Evolutionary conservation across 163 green algal species (phyloP).

Genomic region (Chlamydomonas reinhardtii): DNA sequence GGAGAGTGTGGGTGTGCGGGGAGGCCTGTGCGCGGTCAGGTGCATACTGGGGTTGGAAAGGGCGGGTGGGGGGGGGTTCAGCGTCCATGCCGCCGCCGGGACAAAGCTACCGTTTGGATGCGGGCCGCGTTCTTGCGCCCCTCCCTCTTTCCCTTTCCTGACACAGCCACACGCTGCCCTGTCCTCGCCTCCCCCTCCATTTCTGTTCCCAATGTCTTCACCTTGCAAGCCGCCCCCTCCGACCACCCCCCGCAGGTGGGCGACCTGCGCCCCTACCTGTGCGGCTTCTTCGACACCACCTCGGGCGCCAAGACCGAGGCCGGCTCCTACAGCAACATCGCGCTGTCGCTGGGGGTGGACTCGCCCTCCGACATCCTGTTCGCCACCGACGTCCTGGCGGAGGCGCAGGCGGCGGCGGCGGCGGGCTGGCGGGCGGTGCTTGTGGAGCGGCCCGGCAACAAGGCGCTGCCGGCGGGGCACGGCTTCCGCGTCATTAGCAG

Average conservation of each 20-base stretch:
- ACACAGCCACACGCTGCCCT: too few relatives aligned
- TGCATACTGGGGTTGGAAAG: too few relatives aligned
- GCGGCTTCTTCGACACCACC: slow-evolving; percentile 96
- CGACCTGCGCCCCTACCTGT: slow-evolving; percentile 83
- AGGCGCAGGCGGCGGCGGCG: slow-evolving; percentile 83
- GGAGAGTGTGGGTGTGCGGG: too few relatives aligned
- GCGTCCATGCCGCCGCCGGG: too few relatives aligned
- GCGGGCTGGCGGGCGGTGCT: slow-evolving; percentile 90
- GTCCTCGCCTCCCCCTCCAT: too few relatives aligned
- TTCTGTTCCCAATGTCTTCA: too few relatives aligned
- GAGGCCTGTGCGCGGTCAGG: too few relatives aligned
- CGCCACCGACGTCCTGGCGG: slow-evolving; percentile 84
- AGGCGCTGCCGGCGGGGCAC: slow-evolving; percentile 71
- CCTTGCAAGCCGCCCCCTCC: too few relatives aligned
- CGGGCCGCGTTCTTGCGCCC: too few relatives aligned
- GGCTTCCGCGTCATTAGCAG: slow-evolving; percentile 77
- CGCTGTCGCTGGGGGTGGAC: slow-evolving; percentile 85
- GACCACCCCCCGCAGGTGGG: slow-evolving; percentile 54
- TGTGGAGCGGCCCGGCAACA: slow-evolving; percentile 90
- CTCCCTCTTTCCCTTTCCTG: too few relatives aligned
- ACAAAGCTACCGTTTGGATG: too few relatives aligned
- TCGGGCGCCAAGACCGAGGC: slow-evolving; percentile 81
- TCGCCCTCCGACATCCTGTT: slow-evolving; percentile 80
- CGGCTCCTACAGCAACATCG: slow-evolving; percentile 89
- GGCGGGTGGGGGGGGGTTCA: too few relatives aligned